Base-by-base conservation (phyloP, 805 yeast genomes). In the Wickerhamiella dianesei region DNA sequence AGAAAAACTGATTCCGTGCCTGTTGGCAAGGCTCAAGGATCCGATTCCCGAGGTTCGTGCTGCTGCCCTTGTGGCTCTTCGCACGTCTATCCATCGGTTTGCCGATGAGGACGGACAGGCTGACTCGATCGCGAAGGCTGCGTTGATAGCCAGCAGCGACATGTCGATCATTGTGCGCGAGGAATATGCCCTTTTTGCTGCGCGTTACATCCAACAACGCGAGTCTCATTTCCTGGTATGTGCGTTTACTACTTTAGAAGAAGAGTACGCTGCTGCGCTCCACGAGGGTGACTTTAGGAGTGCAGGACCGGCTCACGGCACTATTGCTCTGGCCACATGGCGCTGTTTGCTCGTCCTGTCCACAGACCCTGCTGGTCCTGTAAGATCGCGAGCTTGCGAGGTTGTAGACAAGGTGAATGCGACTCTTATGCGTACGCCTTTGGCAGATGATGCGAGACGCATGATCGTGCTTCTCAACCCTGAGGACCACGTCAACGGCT, bases 41-140 rank as follows among this genome's bases (percentile, higher is more conserved):
- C 95, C 96, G 0, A 86, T 89, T 42, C 96, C 97, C 0, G 98
- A 92, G 62, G 95, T 92, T 1, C 70, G 97, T 47, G 82, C 96
- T 0, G 84, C 96, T 0, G 76, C 85, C 3, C 66, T 92, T 12
- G 67, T 78, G 32, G 82, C 95, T 0, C 66, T 89, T 43, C 63
- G 19, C 19, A 18, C 39, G 5, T 36, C 39, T 5, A 21, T 21
- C 82, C 35, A 76, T 80, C 60, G 61, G 3, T 59, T 58, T 17
- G 70, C 63, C 29, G 63, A 65, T 1, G 14, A 44, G 1, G 53
- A 47, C 16, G 41, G 17, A 12, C 21, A 19, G 17, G 43, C 49
- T 2, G 57, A 54, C 17, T 21, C 46, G 20, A 47, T 87, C 35
- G 84, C 94, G 1, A 73, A 78, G 49, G 75, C 80, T 0, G 75